These are phyloP conservation scores for Pleurotus giganteus DNA, from an alignment of 768 basidiomycete species.

Conservation along the genomic window DNA sequence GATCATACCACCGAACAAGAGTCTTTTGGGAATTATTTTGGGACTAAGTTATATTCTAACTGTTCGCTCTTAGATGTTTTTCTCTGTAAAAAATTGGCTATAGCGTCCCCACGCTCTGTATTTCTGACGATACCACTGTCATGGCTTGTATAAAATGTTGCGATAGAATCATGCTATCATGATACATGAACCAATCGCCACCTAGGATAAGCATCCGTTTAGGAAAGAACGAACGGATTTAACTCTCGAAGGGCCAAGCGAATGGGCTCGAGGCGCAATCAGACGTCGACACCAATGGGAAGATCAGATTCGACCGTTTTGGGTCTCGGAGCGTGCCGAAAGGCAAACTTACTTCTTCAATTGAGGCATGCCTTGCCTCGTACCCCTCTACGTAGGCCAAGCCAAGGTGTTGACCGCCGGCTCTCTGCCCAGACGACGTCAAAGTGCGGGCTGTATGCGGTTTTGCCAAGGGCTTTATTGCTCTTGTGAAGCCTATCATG, in stretches of 20 bases:
- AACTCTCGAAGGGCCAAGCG: conserved; percentile 5
- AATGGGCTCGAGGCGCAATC: not conserved
- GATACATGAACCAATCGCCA: not conserved
- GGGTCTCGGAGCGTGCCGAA: not conserved
- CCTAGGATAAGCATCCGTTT: not conserved
- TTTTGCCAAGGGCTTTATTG: not conserved
- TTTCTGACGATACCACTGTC: conserved; percentile 5
- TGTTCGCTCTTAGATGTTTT: not conserved
- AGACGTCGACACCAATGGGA: not conserved
- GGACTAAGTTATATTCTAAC: conserved; percentile 11
- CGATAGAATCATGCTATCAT: conserved; percentile 4
- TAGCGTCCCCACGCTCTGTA: not conserved
- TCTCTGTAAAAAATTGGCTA: not conserved
- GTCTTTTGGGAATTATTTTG: conserved; percentile 2
- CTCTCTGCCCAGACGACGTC: not conserved
- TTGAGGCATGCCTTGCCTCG: not conserved
- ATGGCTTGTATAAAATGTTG: conserved; percentile 3
- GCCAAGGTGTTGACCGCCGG: conserved; percentile 4
- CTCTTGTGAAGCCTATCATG: not conserved
- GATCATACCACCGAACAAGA: conserved; percentile 8
- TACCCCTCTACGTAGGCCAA: conserved; percentile 10
- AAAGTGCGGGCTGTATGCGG: conserved; percentile 2
- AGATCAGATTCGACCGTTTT: not conserved
- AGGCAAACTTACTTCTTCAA: conserved; percentile 9
- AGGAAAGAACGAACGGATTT: not conserved